Percentiles rank a stretch among this genome's conserved stretches.
phyloP scores from a whole-genome alignment of 495 filamentous ascomycete species.

The Penicillium ochrochloron region DNA sequence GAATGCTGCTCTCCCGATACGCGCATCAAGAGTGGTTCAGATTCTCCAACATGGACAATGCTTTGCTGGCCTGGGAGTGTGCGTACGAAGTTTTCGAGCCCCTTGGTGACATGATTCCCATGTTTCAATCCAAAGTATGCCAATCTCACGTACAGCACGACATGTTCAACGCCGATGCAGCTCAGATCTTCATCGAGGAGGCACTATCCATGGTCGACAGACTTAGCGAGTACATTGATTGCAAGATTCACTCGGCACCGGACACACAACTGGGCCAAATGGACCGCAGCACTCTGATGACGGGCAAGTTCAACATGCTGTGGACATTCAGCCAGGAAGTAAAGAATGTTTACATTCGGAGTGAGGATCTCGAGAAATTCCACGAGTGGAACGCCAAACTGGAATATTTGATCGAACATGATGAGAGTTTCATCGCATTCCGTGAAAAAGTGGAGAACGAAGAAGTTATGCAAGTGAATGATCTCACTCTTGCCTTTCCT shows the following conservation, averaged over 20 bases:
- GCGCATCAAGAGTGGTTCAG: slow-evolving; percentile 26
- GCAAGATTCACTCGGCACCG: slow-evolving; percentile 5
- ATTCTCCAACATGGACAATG: slow-evolving; percentile 24
- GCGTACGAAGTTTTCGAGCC: slow-evolving; percentile 21
- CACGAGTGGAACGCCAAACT: slow-evolving; percentile 15
- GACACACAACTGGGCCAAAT: slow-evolving; percentile 8
- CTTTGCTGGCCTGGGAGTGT: slow-evolving; percentile 23
- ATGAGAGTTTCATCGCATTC: slow-evolving; percentile 17
- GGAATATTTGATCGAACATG: slow-evolving; percentile 14
- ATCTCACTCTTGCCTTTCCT: background rate
- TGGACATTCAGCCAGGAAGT: slow-evolving; percentile 14
- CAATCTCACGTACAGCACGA: slow-evolving; percentile 25
- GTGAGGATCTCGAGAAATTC: slow-evolving; percentile 19
- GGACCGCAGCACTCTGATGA: slow-evolving; percentile 8
- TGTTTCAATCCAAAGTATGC: slow-evolving; percentile 25
- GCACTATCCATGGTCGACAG: slow-evolving; percentile 20
- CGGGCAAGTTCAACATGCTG: slow-evolving; percentile 15
- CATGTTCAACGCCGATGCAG: slow-evolving; percentile 23
- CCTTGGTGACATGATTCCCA: slow-evolving; percentile 20
- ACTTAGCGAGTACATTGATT: slow-evolving; percentile 12
- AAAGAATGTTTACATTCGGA: slow-evolving; percentile 6
- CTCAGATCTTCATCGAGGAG: slow-evolving; percentile 17
- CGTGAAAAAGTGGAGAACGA: slow-evolving; percentile 9
- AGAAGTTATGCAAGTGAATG: background rate
- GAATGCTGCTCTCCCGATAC: slow-evolving; percentile 19